Percentiles rank a stretch among this genome's conserved stretches.
Evolutionary conservation across 2,329 filamentous ascomycete species (phyloP).

Genomic region (Sarocladium strictum): DNA sequence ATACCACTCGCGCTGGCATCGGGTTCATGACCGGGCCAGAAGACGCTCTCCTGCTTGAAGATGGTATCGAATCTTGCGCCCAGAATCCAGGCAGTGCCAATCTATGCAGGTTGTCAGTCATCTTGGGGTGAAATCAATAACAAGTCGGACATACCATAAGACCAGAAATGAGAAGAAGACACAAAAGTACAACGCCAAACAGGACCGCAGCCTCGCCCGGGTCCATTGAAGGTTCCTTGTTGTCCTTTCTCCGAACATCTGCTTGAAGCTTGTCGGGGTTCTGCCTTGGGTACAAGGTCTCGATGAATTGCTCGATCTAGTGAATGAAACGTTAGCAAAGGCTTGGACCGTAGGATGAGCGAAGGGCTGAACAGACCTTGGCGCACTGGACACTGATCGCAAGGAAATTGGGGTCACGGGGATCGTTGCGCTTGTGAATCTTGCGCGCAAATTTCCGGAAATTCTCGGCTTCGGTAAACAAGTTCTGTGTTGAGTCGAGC

Average conservation of each 20-base stretch:
- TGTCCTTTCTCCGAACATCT: constrained; percentile 30
- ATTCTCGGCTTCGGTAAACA: constrained; percentile 71
- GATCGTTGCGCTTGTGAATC: constrained; percentile 92
- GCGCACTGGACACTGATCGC: constrained; percentile 87
- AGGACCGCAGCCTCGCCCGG: constrained; percentile 61
- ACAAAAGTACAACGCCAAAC: constrained; percentile 56
- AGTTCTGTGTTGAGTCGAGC: constrained; percentile 87
- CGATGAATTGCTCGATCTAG: constrained; percentile 92
- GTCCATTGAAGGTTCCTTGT: constrained; percentile 40
- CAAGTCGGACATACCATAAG: constrained; percentile 65
- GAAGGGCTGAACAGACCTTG: constrained; percentile 66
- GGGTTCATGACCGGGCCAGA: neutral
- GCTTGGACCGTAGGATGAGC: too few species aligned
- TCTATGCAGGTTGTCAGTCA: constrained; percentile 38
- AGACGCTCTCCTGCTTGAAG: constrained; percentile 17
- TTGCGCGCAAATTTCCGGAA: constrained; percentile 72
- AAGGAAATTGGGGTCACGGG: constrained; percentile 84
- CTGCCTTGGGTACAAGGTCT: constrained; percentile 84
- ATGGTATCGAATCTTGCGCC: constrained; percentile 72
- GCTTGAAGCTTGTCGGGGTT: constrained; percentile 55
- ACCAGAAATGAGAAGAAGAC: constrained; percentile 64
- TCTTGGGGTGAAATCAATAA: neutral
- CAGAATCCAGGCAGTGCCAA: constrained; percentile 70
- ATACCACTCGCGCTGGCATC: constrained; percentile 14
- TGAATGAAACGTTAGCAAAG: neutral